phyloP scores from a whole-genome alignment of 305 asterid genomes.

The Fraxinus xanthoxyloides region DNA sequence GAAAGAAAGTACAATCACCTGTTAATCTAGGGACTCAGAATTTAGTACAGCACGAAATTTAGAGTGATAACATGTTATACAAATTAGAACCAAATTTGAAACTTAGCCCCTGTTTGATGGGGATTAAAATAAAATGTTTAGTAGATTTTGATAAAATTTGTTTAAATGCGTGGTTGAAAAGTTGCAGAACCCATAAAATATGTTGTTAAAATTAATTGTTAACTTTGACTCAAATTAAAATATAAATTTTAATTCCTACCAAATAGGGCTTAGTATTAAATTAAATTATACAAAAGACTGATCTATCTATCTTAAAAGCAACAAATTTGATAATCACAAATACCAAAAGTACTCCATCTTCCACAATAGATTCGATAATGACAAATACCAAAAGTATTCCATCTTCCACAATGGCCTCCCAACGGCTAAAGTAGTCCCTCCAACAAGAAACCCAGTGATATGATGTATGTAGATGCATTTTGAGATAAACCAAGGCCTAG shows the following conservation, averaged over 20 bases:
- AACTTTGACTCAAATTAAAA: no score
- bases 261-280: not conserved
- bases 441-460: no score
- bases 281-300: not conserved
- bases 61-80: not conserved
- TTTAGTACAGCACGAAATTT: not conserved
- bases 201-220: no score
- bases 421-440: slow-evolving; percentile 70
- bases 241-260: no score
- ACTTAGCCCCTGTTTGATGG: not conserved
- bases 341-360: slow-evolving; percentile 43
- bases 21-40: not conserved
- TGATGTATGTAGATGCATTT: no score
- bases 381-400: slow-evolving; percentile 37
- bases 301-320: not conserved
- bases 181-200: no score
- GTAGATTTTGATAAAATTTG: no score
- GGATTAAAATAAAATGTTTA: no score
- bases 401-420: slow-evolving; percentile 60
- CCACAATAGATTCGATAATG: slow-evolving; percentile 33
- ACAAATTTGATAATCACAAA: not conserved
- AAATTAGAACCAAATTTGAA: not conserved
- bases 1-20: not conserved
- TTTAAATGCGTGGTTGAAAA: no score
- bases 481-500: no score